Conservation (phyloP, 805 yeast species). For the Cephaloascus fragrans region DNA sequence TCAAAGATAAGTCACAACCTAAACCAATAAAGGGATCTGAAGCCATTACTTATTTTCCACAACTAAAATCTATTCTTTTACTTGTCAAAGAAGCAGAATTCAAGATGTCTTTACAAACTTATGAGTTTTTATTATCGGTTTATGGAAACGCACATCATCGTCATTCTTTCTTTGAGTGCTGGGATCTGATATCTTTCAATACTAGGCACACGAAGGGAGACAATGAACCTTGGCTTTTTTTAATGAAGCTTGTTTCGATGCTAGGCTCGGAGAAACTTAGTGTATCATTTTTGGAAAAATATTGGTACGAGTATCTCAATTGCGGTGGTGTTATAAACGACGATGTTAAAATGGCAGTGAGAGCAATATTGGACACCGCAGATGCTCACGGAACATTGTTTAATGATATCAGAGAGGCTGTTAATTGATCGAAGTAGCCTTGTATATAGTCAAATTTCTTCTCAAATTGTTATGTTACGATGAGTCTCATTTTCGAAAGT, state of each 20-base stretch:
- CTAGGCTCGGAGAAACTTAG: neutral
- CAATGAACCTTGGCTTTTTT: constrained; percentile 3
- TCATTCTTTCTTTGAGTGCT: neutral
- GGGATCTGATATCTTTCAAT: neutral
- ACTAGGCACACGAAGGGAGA: neutral
- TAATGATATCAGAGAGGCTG: neutral
- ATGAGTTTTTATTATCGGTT: neutral
- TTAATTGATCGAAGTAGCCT: too few species aligned
- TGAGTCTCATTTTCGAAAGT: too few species aligned
- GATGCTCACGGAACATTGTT: neutral
- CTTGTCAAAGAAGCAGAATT: neutral
- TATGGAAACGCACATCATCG: neutral
- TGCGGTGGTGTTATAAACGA: neutral
- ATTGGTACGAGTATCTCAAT: neutral
- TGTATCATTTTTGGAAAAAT: neutral
- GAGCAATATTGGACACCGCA: neutral
- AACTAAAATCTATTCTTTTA: neutral
- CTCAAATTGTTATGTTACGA: too few species aligned
- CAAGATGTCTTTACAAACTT: neutral
- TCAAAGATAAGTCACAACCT: neutral
- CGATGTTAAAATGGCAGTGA: neutral
- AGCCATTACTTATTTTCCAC: too few species aligned
- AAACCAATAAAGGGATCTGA: neutral
- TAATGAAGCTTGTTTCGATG: constrained; percentile 2
- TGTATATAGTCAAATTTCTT: too few species aligned